phyloP scores from a whole-genome alignment of 805 yeast species.

The Yarrowia keelungensis region DNA sequence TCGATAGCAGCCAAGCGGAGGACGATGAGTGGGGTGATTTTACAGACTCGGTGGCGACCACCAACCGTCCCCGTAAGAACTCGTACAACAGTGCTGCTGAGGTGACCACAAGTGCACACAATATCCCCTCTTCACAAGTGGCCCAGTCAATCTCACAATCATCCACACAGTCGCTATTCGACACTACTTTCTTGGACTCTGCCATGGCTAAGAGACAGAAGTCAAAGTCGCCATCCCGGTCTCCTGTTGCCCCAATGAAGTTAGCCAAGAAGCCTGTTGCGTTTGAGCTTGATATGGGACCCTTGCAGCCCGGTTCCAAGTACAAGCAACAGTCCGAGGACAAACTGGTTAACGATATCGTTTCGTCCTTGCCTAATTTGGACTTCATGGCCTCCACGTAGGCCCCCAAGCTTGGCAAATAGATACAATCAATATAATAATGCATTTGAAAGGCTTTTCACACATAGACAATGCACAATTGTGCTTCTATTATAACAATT shows the following conservation, averaged over 20 bases:
- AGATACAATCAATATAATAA: background rate
- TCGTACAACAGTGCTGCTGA: conserved; percentile 20
- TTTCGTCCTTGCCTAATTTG: conserved; percentile 12
- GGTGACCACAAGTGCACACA: background rate
- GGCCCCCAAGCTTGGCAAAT: background rate
- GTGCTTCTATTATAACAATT: no score
- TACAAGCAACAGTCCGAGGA: conserved; percentile 30
- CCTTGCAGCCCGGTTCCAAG: conserved; percentile 23
- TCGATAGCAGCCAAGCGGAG: background rate
- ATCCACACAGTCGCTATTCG: conserved; percentile 18
- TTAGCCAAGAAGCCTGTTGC: conserved; percentile 22
- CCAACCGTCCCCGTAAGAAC: conserved; percentile 15
- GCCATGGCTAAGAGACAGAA: conserved; percentile 1
- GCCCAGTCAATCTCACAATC: conserved; percentile 30
- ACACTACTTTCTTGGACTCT: conserved; percentile 27
- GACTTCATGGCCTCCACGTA: conserved; percentile 2
- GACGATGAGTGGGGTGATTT: conserved; percentile 35
- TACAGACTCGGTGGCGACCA: conserved; percentile 12
- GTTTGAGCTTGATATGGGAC: conserved; percentile 25
- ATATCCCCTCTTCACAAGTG: background rate
- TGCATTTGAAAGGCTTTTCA: background rate
- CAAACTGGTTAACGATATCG: conserved; percentile 27
- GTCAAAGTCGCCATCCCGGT: conserved; percentile 15
- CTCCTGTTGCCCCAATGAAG: conserved; percentile 19
- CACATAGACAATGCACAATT: no score